Conservation (phyloP, 2,329 filamentous ascomycete species). For the Zymoseptoria crescenta region DNA sequence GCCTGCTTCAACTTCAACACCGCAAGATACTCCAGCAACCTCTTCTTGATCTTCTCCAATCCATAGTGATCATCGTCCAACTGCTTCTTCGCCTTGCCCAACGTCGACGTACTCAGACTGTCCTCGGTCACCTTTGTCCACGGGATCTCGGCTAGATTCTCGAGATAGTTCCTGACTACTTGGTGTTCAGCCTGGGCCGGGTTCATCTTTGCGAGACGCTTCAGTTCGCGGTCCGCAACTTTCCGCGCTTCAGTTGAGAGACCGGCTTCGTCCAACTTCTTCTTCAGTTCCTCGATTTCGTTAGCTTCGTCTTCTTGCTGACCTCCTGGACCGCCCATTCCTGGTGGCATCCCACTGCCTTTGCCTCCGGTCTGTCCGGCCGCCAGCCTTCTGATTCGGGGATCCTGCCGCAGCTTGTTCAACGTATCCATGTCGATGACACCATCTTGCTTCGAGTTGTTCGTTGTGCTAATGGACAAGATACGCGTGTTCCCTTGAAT, state of each 20-base stretch:
- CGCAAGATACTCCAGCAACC: conserved; percentile 87
- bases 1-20: conserved; percentile 93
- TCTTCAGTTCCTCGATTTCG: conserved; percentile 85
- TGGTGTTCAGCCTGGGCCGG: conserved; percentile 94
- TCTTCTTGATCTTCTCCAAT: conserved; percentile 93
- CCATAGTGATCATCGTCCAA: conserved; percentile 95
- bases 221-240: conserved; percentile 82
- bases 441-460: conserved; percentile 35
- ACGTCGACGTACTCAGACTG: conserved; percentile 70
- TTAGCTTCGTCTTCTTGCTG: conserved; percentile 70
- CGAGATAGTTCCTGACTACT: conserved; percentile 85
- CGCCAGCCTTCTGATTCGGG: conserved; percentile 30
- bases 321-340: conserved; percentile 29
- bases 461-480: conserved; percentile 60
- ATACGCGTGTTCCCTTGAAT: conserved; percentile 86
- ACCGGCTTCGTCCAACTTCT: conserved; percentile 72
- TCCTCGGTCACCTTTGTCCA: conserved; percentile 83
- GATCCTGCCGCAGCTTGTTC: conserved; percentile 37
- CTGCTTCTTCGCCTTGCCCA: conserved; percentile 74
- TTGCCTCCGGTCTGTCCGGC: conserved; percentile 23
- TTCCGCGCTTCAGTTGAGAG: conserved; percentile 79
- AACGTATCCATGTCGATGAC: conserved; percentile 39
- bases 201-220: conserved; percentile 87
- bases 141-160: conserved; percentile 88
- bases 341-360: conserved; percentile 26